Evolutionary conservation across 1,284 basidiomycete genomes (phyloP).

Genomic region (Cutaneotrichosporon mucoides): DNA sequence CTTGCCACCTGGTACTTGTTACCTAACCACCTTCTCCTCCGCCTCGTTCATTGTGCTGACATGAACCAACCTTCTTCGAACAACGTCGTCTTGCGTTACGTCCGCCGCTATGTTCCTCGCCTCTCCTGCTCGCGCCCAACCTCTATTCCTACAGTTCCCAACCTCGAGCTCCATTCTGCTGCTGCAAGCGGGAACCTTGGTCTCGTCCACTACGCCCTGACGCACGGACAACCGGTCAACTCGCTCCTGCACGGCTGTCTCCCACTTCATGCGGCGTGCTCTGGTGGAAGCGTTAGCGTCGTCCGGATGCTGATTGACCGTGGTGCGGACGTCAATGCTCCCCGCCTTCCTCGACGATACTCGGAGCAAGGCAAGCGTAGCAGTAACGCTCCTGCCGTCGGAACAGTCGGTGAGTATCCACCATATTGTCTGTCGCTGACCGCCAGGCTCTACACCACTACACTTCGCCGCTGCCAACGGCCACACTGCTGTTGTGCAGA

Average conservation of each 20-base stretch:
- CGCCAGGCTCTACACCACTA: conserved; percentile 77
- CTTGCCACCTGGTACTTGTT: too few species aligned
- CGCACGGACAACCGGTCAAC: conserved; percentile 90
- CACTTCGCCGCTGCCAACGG: conserved; percentile 93
- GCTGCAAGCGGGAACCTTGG: conserved; percentile 80
- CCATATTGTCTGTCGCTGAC: background rate
- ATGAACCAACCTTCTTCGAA: background rate
- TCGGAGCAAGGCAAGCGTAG: conserved; percentile 31
- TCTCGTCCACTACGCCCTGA: conserved; percentile 59
- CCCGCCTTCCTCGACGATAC: conserved; percentile 65
- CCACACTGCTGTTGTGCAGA: conserved; percentile 66
- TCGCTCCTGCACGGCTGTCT: conserved; percentile 86
- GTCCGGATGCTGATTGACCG: conserved; percentile 79
- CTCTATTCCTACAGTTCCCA: conserved; percentile 59
- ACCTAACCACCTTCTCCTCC: background rate
- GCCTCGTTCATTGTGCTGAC: background rate
- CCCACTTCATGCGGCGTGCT: conserved; percentile 83
- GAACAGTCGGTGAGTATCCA: conserved; percentile 53
- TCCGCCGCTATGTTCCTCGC: too few species aligned
- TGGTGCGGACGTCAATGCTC: conserved; percentile 90
- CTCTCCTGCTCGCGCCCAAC: background rate
- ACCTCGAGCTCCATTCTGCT: conserved; percentile 83
- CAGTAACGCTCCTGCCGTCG: conserved; percentile 60
- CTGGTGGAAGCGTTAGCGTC: conserved; percentile 77
- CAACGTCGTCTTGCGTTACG: background rate